Conservation (phyloP, 202 grass and related monocot species). For the Musa balbisiana region DNA sequence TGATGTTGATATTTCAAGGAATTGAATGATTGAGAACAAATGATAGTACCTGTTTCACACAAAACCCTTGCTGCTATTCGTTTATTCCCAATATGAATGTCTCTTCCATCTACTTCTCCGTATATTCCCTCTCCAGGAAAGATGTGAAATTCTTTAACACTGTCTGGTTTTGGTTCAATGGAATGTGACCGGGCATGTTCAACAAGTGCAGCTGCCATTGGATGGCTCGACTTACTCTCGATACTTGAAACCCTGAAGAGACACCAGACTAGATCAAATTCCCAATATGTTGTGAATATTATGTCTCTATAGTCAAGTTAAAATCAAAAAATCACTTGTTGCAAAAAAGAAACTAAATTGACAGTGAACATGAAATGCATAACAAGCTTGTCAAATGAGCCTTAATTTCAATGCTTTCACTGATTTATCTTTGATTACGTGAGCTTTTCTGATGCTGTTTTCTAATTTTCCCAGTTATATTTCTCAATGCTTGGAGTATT, state of each 20-base stretch:
- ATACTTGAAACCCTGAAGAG: constrained; percentile 69
- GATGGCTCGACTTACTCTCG: constrained; percentile 95
- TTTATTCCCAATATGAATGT: constrained; percentile 80
- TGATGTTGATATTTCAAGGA: neutral
- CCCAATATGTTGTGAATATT: neutral
- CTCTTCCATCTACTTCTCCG: constrained; percentile 66
- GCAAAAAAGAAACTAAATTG: no score
- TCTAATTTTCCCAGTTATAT: no score
- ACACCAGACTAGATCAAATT: neutral
- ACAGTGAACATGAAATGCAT: no score
- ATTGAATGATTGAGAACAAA: neutral
- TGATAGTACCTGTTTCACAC: constrained; percentile 62
- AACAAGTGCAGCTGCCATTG: constrained; percentile 81
- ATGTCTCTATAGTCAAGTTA: neutral
- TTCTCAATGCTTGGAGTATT: no score
- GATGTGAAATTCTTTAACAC: constrained; percentile 62
- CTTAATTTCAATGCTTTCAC: no score
- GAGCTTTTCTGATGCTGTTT: no score
- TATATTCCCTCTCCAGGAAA: constrained; percentile 84
- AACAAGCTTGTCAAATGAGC: no score
- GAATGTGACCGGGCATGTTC: constrained; percentile 63
- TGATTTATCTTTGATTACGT: no score
- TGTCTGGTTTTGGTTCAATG: constrained; percentile 68
- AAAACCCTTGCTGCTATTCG: constrained; percentile 72
- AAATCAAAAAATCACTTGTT: neutral